Evolutionary conservation across 2,329 filamentous ascomycete genomes (phyloP).

Genomic region (Sporothrix curviconia): DNA sequence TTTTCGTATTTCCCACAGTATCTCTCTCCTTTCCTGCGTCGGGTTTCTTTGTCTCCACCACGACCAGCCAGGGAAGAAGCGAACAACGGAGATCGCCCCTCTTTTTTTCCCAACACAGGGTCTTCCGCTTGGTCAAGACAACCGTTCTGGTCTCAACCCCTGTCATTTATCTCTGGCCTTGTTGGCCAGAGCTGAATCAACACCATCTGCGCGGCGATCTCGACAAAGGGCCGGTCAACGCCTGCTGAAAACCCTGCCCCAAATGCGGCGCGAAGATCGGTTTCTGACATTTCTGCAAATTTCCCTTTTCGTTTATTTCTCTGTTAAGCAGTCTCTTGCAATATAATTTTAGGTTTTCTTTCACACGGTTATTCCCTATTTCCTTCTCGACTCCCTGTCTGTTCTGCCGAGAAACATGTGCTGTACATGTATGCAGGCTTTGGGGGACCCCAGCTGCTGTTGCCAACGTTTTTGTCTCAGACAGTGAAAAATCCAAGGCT

Average conservation of each 20-base stretch:
- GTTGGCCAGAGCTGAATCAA: conserved; percentile 4
- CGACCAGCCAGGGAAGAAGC: too few relatives aligned
- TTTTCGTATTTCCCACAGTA: not conserved
- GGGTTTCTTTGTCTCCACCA: too few relatives aligned
- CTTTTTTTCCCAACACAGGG: not conserved
- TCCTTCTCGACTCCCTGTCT: too few relatives aligned
- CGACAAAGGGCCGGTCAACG: conserved; percentile 11
- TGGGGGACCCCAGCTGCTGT: too few relatives aligned
- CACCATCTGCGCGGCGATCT: conserved; percentile 5
- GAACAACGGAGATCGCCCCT: not conserved
- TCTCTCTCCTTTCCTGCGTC: too few relatives aligned
- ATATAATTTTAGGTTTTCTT: too few relatives aligned
- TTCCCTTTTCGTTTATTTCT: not conserved
- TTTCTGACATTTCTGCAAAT: too few relatives aligned
- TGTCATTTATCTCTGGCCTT: not conserved
- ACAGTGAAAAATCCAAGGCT: too few relatives aligned
- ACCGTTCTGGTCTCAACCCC: not conserved
- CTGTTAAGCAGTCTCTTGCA: too few relatives aligned
- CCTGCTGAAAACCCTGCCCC: conserved; percentile 13
- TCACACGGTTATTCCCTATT: not conserved
- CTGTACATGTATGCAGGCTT: too few relatives aligned
- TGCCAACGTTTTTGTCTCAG: too few relatives aligned
- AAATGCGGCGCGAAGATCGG: not conserved
- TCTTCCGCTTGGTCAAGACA: not conserved
- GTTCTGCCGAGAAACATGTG: too few relatives aligned